Evolutionary conservation across 2,329 filamentous ascomycete species (phyloP).

Genomic region (Sporothrix mexicana): DNA sequence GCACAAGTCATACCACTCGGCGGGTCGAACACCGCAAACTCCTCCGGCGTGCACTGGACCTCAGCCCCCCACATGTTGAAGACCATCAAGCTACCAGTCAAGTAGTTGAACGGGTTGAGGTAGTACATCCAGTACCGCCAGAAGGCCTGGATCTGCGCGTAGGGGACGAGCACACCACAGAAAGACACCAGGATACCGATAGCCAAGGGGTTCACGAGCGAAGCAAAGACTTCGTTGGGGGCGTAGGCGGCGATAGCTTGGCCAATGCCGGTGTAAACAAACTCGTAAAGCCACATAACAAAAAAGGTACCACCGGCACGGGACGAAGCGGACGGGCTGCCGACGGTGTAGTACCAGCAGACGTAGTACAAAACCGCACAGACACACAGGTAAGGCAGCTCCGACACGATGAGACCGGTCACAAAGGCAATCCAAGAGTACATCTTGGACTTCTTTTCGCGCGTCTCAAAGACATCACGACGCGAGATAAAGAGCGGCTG

Average conservation of each 20-base stretch:
- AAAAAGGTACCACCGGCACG: conserved; percentile 77
- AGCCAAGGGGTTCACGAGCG: conserved; percentile 80
- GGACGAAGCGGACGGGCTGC: conserved; percentile 77
- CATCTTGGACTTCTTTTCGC: conserved; percentile 83
- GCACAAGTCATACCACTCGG: conserved; percentile 59
- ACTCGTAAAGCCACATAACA: conserved; percentile 79
- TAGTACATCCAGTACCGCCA: conserved; percentile 84
- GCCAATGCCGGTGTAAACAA: conserved; percentile 81
- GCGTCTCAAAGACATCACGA: conserved; percentile 81
- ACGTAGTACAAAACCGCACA: conserved; percentile 81
- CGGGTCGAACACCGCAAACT: conserved; percentile 60
- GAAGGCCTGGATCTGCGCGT: conserved; percentile 76
- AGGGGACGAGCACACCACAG: conserved; percentile 84
- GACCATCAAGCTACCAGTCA: conserved; percentile 61
- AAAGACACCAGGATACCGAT: conserved; percentile 84
- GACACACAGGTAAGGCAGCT: conserved; percentile 82
- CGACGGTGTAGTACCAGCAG: conserved; percentile 42
- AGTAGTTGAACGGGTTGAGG: conserved; percentile 78
- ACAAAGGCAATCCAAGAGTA: conserved; percentile 83
- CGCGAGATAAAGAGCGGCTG: conserved; percentile 78
- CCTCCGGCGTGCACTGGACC: conserved; percentile 54
- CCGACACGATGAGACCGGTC: conserved; percentile 75
- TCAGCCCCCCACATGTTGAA: conserved; percentile 56
- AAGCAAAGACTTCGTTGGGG: conserved; percentile 70
- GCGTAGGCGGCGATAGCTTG: conserved; percentile 74